These are phyloP conservation scores for Blastocystis sp. DNA, from an alignment of 352 stramenopile genomes.

Conservation along the genomic window DNA sequence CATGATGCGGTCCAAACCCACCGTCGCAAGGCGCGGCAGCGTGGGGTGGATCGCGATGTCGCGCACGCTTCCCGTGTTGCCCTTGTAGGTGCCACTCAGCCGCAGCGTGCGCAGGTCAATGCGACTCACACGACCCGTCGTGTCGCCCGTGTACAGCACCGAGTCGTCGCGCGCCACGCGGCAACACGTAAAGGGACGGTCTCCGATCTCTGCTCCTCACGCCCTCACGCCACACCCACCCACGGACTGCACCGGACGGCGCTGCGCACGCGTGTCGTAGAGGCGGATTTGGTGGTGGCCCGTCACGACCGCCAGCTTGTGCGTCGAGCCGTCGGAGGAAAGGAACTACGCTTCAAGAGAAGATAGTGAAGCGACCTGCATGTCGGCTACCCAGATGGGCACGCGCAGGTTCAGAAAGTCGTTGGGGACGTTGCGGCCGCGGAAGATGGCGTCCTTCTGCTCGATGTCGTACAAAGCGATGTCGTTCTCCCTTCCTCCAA, in stretches of 20 bases:
- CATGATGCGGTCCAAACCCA: constrained; percentile 88
- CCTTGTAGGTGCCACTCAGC: constrained; percentile 81
- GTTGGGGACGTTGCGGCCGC: constrained; percentile 81
- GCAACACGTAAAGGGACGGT: constrained; percentile 60
- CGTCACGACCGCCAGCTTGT: constrained; percentile 79
- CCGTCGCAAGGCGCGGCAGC: constrained; percentile 82
- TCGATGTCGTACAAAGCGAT: constrained; percentile 80
- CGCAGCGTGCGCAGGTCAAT: constrained; percentile 84
- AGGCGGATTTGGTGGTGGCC: constrained; percentile 79
- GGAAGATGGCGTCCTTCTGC: constrained; percentile 78
- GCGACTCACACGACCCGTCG: constrained; percentile 81
- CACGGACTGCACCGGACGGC: constrained; percentile 76
- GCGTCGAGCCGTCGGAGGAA: constrained; percentile 73
- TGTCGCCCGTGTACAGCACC: constrained; percentile 80
- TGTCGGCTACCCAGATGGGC: constrained; percentile 82
- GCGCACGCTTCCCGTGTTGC: constrained; percentile 83
- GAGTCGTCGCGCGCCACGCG: constrained; percentile 70
- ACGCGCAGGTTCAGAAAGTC: constrained; percentile 83
- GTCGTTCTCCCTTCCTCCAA: constrained; percentile 81
- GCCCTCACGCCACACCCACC: background rate
- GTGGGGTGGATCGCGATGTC: constrained; percentile 84
- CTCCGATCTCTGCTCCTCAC: constrained; percentile 33
- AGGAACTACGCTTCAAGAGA: constrained; percentile 33
- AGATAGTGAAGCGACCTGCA: constrained; percentile 67
- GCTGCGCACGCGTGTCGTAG: constrained; percentile 83